Conservation (phyloP, 2,329 filamentous ascomycete species). For the Diplodia intermedia region DNA sequence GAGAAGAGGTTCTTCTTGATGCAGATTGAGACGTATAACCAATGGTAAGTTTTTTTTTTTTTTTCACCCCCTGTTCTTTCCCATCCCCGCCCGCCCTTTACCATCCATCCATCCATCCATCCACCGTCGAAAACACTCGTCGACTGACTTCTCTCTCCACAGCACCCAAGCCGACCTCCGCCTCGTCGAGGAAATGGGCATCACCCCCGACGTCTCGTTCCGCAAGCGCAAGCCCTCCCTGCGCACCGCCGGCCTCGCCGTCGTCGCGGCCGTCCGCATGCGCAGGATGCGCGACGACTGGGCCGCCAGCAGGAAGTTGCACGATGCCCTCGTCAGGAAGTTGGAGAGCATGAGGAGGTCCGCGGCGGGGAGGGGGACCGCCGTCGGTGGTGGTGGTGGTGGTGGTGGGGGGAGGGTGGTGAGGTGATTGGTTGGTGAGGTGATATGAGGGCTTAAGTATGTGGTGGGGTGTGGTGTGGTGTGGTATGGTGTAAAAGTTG, state of each 20-base stretch:
- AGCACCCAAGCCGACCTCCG: constrained; percentile 93
- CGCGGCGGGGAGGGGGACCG: not conserved
- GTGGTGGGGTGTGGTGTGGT: no score
- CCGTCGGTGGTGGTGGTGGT: no score
- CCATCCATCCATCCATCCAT: no score
- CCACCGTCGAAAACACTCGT: not conserved
- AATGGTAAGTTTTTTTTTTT: constrained; percentile 72
- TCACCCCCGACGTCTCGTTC: constrained; percentile 59
- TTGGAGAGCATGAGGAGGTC: constrained; percentile 52
- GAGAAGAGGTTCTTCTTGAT: constrained; percentile 84
- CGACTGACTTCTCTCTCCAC: constrained; percentile 33
- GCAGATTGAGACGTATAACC: constrained; percentile 81
- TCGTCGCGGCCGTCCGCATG: constrained; percentile 61
- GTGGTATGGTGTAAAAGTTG: no score
- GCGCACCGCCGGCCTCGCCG: constrained; percentile 55
- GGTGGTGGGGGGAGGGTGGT: no score
- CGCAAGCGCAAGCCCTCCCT: constrained; percentile 52
- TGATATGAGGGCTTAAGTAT: no score
- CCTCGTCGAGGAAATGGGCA: constrained; percentile 83
- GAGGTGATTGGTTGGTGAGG: no score
- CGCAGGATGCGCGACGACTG: constrained; percentile 57
- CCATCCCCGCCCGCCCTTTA: not conserved
- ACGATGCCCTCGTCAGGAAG: constrained; percentile 55
- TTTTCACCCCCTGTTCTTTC: not conserved
- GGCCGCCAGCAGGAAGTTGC: constrained; percentile 59